Base-by-base conservation (phyloP, 1,284 basidiomycete genomes). In the Papiliotrema nemorosa region DNA sequence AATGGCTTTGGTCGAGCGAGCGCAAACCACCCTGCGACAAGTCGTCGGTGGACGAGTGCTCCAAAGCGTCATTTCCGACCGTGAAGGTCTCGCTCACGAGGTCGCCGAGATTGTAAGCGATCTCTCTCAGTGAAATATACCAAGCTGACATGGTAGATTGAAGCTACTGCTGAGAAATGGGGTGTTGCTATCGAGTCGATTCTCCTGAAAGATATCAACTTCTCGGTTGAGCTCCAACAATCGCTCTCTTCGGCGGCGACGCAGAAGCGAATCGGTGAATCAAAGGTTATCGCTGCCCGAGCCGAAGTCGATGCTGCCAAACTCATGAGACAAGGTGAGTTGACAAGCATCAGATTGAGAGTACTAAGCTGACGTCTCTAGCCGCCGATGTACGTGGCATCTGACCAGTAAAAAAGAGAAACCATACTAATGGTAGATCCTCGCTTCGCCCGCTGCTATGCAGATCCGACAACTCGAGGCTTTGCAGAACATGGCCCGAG, bases 381-480 rank as follows among this genome's bases (percentile, higher is more conserved):
- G 68, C 69, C 48, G 71, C 70, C 50, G 70, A 73, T 53, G 69
- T 71, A 44, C 50, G 61, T 60, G 18, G 22, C 40, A 20, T 41
- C 27, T 25, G 3, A 13, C 5, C 24, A 21, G 10, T 25, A 31
- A n/a, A 6, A 5, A 29, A 31, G 24, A 5, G n/a, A 26, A 47
- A 31, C 9, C 9, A 14, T 14, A 14, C 29, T 31, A 31, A 31
- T 31, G 29, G 29, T 86, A 94, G 75, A 93, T 94, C 64, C 80
- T 94, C 63, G 88, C 90, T 13, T 87, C 84, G 7, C 91, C 90
- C 18, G 90, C 92, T 22, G 93, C 92, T 53, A 96, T 97, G 90
- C 91, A 96, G 76, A 97, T 97, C 71, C 81, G 93, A 57, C 90
- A 94, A 70, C 82, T 97, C 59, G 92, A 96, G 76, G 90, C 91